Evolutionary conservation across 1,284 basidiomycete species (phyloP).

Genomic region (Ceratobasidium sp.): DNA sequence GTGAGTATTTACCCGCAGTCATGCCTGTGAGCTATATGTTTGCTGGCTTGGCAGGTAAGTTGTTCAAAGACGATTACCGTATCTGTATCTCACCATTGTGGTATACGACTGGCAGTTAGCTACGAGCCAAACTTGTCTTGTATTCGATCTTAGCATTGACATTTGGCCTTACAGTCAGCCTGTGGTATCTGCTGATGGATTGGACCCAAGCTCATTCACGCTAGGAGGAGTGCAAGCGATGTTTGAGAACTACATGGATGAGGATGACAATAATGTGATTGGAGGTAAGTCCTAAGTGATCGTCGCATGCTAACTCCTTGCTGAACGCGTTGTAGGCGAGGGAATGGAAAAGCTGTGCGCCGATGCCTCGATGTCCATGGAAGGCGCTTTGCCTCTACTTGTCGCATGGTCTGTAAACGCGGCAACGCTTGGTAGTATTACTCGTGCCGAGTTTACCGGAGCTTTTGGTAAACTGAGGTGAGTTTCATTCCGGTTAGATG

Average conservation of each 20-base stretch:
- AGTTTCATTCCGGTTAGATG: constrained; percentile 16
- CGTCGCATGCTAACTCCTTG: not conserved
- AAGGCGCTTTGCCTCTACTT: constrained; percentile 75
- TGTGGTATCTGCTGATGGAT: constrained; percentile 11
- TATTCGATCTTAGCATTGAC: not conserved
- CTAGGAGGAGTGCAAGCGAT: constrained; percentile 65
- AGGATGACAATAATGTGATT: constrained; percentile 60
- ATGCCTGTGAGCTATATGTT: too few species aligned
- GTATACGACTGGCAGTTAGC: not conserved
- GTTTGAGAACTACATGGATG: constrained; percentile 75
- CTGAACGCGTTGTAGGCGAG: constrained; percentile 69
- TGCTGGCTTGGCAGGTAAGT: constrained; percentile 16
- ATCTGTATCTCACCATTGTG: not conserved
- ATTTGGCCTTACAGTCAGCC: constrained; percentile 22
- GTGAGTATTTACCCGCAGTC: constrained; percentile 18
- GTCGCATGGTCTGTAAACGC: constrained; percentile 78
- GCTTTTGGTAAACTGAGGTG: constrained; percentile 71
- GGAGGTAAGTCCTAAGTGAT: constrained; percentile 19
- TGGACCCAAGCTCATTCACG: constrained; percentile 60
- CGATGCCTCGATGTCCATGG: constrained; percentile 74
- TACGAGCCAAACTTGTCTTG: not conserved
- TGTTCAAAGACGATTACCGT: not conserved
- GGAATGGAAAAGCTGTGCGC: constrained; percentile 75
- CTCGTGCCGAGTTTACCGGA: constrained; percentile 73
- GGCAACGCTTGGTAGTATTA: constrained; percentile 76